Evolutionary conservation across 495 filamentous ascomycete genomes (phyloP).

Genomic region (Hyaloscypha bicolor): DNA sequence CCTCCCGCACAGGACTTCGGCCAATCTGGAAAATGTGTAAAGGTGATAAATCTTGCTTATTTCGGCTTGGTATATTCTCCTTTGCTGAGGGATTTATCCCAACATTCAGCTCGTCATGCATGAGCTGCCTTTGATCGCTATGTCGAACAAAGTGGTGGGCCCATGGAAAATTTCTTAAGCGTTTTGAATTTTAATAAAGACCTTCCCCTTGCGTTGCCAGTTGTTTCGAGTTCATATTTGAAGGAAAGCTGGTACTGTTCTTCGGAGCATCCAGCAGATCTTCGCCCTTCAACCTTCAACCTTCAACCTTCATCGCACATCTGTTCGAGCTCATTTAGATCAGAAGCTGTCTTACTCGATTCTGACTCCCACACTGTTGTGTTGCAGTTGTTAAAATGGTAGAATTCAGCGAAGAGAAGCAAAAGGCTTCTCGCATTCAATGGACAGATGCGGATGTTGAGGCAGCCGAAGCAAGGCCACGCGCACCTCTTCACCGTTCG

Average conservation of each 20-base stretch:
- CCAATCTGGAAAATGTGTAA: background rate
- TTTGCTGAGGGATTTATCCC: constrained; percentile 9
- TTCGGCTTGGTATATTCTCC: background rate
- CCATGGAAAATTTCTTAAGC: background rate
- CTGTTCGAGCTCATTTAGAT: background rate
- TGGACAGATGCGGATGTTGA: constrained; percentile 29
- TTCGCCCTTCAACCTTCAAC: background rate
- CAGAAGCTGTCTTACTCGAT: background rate
- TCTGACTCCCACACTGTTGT: background rate
- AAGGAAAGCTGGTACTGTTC: background rate
- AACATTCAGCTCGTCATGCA: background rate
- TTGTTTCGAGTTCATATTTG: background rate
- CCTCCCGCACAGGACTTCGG: background rate
- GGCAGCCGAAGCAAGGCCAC: constrained; percentile 10
- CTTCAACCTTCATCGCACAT: background rate
- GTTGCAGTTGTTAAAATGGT: constrained; percentile 19
- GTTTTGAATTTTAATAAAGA: background rate
- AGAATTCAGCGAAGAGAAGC: constrained; percentile 18
- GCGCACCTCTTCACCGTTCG: constrained; percentile 20
- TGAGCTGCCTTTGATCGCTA: background rate
- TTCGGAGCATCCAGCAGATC: background rate
- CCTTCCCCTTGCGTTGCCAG: too few relatives aligned
- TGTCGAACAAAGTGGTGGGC: background rate
- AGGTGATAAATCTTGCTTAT: background rate
- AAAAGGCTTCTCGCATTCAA: constrained; percentile 22